Conservation (phyloP, 2,329 filamentous ascomycete species). For the Chaetomiaceae sp. region DNA sequence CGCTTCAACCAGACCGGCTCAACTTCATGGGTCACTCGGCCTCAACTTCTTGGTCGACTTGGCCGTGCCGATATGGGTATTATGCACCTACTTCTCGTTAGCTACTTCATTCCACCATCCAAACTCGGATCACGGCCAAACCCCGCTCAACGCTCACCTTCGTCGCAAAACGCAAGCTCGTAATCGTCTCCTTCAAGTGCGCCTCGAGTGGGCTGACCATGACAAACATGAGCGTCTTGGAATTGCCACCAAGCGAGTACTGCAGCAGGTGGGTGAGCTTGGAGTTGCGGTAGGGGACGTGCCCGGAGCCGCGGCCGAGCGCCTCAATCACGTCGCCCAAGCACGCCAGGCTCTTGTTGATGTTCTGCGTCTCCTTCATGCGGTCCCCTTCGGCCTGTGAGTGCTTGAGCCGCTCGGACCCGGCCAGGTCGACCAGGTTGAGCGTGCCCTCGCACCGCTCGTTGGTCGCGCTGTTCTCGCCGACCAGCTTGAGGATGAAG, state of each 20-base stretch:
- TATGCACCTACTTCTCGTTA: slow-evolving; percentile 57
- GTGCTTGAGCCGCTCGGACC: slow-evolving; percentile 83
- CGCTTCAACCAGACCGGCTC: not conserved
- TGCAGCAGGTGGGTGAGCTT: slow-evolving; percentile 95
- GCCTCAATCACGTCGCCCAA: slow-evolving; percentile 92
- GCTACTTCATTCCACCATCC: not conserved
- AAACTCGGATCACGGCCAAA: too few species aligned
- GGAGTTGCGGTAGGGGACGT: slow-evolving; percentile 92
- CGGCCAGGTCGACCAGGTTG: slow-evolving; percentile 92
- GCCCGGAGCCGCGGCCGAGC: slow-evolving; percentile 74
- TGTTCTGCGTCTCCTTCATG: slow-evolving; percentile 90
- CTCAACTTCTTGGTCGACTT: slow-evolving; percentile 63
- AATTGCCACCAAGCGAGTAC: slow-evolving; percentile 90
- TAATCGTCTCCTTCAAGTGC: slow-evolving; percentile 87
- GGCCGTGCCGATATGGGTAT: slow-evolving; percentile 86
- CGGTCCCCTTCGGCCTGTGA: slow-evolving; percentile 80
- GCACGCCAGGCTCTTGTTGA: slow-evolving; percentile 91
- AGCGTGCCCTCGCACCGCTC: slow-evolving; percentile 88
- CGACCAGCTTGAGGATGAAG: slow-evolving; percentile 77
- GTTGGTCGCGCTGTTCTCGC: slow-evolving; percentile 66
- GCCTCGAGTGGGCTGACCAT: slow-evolving; percentile 92
- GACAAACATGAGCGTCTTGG: slow-evolving; percentile 98
- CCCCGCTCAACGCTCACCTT: too few species aligned
- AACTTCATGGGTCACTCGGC: not conserved
- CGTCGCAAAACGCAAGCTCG: slow-evolving; percentile 90